These are phyloP conservation scores for Colletotrichum camelliae DNA, from an alignment of 2,329 filamentous ascomycete species.

Conservation along the genomic window DNA sequence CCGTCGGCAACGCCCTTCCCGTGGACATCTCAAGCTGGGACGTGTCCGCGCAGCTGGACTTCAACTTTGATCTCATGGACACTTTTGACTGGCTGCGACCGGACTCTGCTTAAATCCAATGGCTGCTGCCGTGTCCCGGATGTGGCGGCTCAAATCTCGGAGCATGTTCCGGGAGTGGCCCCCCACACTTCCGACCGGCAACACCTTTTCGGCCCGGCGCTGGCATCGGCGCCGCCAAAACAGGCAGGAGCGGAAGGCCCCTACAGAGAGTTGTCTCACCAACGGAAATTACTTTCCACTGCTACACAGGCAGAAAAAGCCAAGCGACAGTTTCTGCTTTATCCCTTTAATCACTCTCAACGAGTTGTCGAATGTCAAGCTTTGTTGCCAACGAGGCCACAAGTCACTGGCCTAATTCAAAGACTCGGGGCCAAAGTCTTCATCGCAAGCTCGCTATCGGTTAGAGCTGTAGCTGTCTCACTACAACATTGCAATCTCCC, in stretches of 20 bases:
- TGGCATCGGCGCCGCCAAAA: background rate
- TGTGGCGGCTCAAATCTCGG: background rate
- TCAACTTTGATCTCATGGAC: background rate
- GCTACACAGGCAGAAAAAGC: background rate
- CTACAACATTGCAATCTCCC: background rate
- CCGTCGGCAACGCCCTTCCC: background rate
- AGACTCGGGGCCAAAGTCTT: background rate
- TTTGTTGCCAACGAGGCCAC: background rate
- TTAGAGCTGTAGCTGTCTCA: background rate
- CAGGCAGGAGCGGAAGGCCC: background rate
- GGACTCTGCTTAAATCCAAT: background rate
- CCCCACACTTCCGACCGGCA: background rate
- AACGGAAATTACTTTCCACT: background rate
- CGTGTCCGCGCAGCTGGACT: background rate
- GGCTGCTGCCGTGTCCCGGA: background rate
- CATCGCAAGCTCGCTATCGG: background rate
- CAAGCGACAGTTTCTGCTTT: background rate
- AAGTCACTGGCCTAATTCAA: background rate
- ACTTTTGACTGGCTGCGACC: background rate
- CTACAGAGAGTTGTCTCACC: background rate
- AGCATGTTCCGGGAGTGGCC: background rate
- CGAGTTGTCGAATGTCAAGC: background rate
- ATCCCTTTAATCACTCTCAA: background rate
- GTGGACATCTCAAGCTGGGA: background rate
- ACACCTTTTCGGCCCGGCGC: background rate